phyloP scores from a whole-genome alignment of 169 alveolate genomes.

The Sarcocystis neurona region DNA sequence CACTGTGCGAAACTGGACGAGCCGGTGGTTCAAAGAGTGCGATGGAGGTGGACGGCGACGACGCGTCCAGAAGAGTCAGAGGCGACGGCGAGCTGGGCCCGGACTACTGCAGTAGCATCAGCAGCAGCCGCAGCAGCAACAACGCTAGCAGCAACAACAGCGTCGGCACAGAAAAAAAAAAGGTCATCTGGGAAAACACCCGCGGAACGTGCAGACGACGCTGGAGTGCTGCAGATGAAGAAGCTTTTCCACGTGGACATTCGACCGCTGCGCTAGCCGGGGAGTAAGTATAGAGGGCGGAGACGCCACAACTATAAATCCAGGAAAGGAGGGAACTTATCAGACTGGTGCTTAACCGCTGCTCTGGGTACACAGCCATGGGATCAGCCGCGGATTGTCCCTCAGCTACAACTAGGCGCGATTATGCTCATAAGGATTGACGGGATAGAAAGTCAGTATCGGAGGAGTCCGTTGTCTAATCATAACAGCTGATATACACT shows the following conservation, averaged over 20 bases:
- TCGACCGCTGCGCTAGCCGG: conserved; percentile 78
- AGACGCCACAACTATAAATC: too few relatives aligned
- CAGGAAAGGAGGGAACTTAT: too few relatives aligned
- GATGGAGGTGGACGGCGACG: neutral
- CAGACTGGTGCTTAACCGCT: too few relatives aligned
- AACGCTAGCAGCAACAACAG: neutral
- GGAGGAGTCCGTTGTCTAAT: too few relatives aligned
- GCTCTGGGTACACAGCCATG: too few relatives aligned
- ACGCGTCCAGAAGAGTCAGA: neutral
- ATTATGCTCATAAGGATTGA: too few relatives aligned
- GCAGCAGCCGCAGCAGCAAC: neutral
- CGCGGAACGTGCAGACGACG: neutral
- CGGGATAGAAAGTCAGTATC: too few relatives aligned
- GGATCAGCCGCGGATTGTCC: too few relatives aligned
- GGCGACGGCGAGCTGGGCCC: neutral
- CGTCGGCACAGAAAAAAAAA: neutral
- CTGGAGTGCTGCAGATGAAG: conserved; percentile 54
- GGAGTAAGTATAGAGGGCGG: conserved; percentile 48
- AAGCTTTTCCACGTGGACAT: conserved; percentile 74
- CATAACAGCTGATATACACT: too few relatives aligned
- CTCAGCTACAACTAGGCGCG: too few relatives aligned
- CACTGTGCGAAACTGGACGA: neutral
- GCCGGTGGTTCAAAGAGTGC: neutral
- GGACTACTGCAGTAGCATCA: neutral
- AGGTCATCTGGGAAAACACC: neutral